Conservation (phyloP, 345 rosid genomes). For the Euphorbia tirucalli region DNA sequence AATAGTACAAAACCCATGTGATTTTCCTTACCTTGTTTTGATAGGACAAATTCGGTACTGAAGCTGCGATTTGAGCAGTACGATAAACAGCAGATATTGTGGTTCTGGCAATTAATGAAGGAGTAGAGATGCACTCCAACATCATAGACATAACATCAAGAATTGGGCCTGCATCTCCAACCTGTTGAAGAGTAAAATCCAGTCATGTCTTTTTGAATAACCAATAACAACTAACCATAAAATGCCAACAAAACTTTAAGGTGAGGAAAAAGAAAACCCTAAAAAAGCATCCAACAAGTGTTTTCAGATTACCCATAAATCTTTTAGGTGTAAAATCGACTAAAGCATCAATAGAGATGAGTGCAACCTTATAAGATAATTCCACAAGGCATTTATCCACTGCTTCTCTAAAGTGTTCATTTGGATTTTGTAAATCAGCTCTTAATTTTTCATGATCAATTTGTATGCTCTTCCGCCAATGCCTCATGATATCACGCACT, state of each 20-base stretch:
- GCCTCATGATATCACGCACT: constrained; percentile 77
- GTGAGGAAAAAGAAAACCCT: constrained; percentile 3
- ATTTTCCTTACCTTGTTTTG: constrained; percentile 61
- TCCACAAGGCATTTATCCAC: constrained; percentile 86
- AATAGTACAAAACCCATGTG: constrained; percentile 8
- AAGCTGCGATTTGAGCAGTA: constrained; percentile 87
- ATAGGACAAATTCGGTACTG: constrained; percentile 75
- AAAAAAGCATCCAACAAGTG: constrained; percentile 7
- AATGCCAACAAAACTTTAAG: constrained; percentile 3
- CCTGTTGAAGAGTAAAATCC: constrained; percentile 41
- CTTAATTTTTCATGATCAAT: constrained; percentile 63
- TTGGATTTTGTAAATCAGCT: constrained; percentile 55
- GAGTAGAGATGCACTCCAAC: constrained; percentile 82
- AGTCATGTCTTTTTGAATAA: constrained; percentile 21
- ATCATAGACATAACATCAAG: constrained; percentile 86
- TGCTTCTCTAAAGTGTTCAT: constrained; percentile 55
- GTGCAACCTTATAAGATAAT: constrained; percentile 58
- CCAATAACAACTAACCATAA: not conserved
- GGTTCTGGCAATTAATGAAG: constrained; percentile 70
- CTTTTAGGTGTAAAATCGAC: not conserved
- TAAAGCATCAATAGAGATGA: constrained; percentile 13
- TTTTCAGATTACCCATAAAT: not conserved
- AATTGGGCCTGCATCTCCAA: constrained; percentile 94
- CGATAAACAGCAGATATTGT: constrained; percentile 80
- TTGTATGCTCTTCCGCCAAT: constrained; percentile 86